These are phyloP conservation scores for Chenopodium berlandieri DNA, from an alignment of 148 eudicot genomes.

Conservation along the genomic window DNA sequence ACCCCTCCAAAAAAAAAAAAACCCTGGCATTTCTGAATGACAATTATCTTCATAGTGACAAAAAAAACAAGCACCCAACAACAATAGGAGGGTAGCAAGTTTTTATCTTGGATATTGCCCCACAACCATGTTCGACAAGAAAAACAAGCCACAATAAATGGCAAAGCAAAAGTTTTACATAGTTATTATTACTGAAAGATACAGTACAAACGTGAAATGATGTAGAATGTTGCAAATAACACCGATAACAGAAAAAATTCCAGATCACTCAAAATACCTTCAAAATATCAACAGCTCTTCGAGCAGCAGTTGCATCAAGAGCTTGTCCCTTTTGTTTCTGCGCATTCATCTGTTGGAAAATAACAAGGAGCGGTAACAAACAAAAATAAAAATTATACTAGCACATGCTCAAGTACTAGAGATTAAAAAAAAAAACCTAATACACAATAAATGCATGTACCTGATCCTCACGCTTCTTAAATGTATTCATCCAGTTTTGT, in stretches of 20 bases:
- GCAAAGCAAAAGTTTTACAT: not conserved
- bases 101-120: too few relatives aligned
- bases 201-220: not conserved
- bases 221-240: not conserved
- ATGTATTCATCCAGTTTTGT: constrained; percentile 90
- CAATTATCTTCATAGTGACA: not conserved
- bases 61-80: not conserved
- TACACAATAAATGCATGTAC: constrained; percentile 28
- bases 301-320: constrained; percentile 63
- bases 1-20: too few relatives aligned
- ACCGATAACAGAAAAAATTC: not conserved
- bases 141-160: not conserved
- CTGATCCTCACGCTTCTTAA: constrained; percentile 87
- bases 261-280: constrained; percentile 46
- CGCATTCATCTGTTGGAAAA: constrained; percentile 56
- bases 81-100: too few relatives aligned
- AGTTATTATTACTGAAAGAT: not conserved
- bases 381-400: not conserved
- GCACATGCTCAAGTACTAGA: too few relatives aligned
- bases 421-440: too few relatives aligned
- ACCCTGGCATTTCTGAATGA: not conserved
- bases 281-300: constrained; percentile 66
- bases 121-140: not conserved
- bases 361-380: not conserved
- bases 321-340: constrained; percentile 86